Evolutionary conservation across 2,329 filamentous ascomycete species (phyloP).

Genomic region (Metarhizium guizhouense): DNA sequence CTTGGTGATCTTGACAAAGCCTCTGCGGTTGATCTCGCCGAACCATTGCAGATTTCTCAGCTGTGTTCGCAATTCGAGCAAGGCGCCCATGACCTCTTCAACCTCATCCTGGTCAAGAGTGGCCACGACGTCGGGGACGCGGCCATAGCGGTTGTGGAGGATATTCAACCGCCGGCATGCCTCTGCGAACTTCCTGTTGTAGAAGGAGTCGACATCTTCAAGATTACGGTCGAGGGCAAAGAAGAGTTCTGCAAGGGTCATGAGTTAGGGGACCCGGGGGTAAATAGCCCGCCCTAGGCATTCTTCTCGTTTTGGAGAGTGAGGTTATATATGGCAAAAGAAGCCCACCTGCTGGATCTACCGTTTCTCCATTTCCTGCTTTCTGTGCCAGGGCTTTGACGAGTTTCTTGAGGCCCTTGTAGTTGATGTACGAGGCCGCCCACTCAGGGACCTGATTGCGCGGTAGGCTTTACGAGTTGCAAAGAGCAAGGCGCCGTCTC

Average conservation of each 20-base stretch:
- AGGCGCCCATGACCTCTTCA: slow-evolving; percentile 81
- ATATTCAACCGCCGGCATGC: slow-evolving; percentile 76
- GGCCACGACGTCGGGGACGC: slow-evolving; percentile 57
- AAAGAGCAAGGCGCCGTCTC: slow-evolving; percentile 5
- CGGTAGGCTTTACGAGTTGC: slow-evolving; percentile 43
- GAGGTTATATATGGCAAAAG: slow-evolving; percentile 14
- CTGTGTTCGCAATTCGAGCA: slow-evolving; percentile 81
- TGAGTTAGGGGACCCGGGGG: slow-evolving; percentile 22
- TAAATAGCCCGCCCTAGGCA: slow-evolving; percentile 12
- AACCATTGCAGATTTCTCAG: slow-evolving; percentile 95
- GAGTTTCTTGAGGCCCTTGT: slow-evolving; percentile 88
- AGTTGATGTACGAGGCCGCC: slow-evolving; percentile 78
- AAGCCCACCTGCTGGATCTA: slow-evolving; percentile 81
- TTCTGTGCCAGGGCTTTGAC: slow-evolving; percentile 71
- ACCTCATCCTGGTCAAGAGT: slow-evolving; percentile 79
- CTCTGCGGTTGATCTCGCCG: slow-evolving; percentile 88
- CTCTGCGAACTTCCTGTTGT: slow-evolving; percentile 90
- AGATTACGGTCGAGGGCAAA: slow-evolving; percentile 94
- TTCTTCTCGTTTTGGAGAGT: slow-evolving; percentile 9
- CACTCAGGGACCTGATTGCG: slow-evolving; percentile 83
- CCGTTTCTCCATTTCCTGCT: slow-evolving; percentile 58
- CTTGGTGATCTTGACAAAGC: slow-evolving; percentile 98
- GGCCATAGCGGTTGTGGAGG: slow-evolving; percentile 80
- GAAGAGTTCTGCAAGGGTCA: slow-evolving; percentile 69
- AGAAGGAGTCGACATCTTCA: slow-evolving; percentile 93